Conservation (phyloP, 2,329 filamentous ascomycete species). For the Alternaria sp. region DNA sequence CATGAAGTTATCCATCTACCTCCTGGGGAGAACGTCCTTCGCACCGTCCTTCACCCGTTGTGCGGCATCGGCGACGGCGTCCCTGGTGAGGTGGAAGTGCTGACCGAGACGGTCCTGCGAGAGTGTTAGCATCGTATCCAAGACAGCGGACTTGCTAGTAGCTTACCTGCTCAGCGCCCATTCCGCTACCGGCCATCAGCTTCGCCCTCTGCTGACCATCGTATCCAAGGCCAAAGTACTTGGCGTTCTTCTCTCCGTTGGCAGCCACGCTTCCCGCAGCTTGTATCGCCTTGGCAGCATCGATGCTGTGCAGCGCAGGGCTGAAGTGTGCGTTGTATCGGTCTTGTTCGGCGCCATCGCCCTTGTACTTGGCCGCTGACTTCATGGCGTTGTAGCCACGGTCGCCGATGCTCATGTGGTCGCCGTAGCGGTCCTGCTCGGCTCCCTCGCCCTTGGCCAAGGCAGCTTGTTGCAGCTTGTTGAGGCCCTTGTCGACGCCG, state of each 20-base stretch:
- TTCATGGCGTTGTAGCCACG: slow-evolving; percentile 16
- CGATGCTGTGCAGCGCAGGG: slow-evolving; percentile 23
- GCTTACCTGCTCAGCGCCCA: slow-evolving; percentile 44
- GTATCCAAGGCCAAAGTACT: slow-evolving; percentile 36
- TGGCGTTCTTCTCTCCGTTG: slow-evolving; percentile 32
- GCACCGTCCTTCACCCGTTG: slow-evolving; percentile 35
- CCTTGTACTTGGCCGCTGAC: slow-evolving; percentile 27
- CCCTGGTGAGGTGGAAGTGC: slow-evolving; percentile 34
- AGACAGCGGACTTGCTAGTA: neutral
- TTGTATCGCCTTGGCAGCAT: slow-evolving; percentile 32
- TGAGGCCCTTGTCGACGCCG: slow-evolving; percentile 27
- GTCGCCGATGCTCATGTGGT: slow-evolving; percentile 24
- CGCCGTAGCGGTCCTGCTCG: slow-evolving; percentile 34
- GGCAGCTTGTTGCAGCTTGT: slow-evolving; percentile 25
- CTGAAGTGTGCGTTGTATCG: slow-evolving; percentile 40
- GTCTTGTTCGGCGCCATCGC: slow-evolving; percentile 41
- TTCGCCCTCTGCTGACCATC: slow-evolving; percentile 41
- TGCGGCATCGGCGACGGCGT: slow-evolving; percentile 30
- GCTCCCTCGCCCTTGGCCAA: slow-evolving; percentile 21
- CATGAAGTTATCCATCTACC: slow-evolving; percentile 9
- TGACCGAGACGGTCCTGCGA: slow-evolving; percentile 38
- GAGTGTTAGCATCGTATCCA: slow-evolving; percentile 5
- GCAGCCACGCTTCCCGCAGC: slow-evolving; percentile 33
- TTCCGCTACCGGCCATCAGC: slow-evolving; percentile 36
- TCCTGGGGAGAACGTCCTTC: slow-evolving; percentile 26